These are phyloP conservation scores for Trichoderma orchidacearum DNA, from an alignment of 495 filamentous ascomycete species.

Conservation along the genomic window DNA sequence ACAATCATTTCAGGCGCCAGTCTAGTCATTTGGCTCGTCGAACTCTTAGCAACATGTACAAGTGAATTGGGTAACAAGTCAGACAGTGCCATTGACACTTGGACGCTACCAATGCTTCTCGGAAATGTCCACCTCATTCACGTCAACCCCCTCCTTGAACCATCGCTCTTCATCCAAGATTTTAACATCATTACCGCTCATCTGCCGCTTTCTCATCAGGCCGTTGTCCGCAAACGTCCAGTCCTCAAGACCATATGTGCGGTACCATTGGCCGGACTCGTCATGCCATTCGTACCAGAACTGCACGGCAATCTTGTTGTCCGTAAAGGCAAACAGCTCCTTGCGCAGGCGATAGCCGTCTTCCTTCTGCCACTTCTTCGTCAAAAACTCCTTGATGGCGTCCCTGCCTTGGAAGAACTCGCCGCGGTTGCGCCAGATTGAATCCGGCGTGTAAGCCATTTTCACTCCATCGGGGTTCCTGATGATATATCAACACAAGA, in stretches of 20 bases:
- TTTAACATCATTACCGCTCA: slow-evolving; percentile 82
- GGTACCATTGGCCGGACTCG: slow-evolving; percentile 65
- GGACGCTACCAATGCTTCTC: slow-evolving; percentile 74
- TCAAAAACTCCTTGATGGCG: slow-evolving; percentile 58
- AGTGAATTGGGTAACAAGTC: too few species aligned
- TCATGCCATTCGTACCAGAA: slow-evolving; percentile 92
- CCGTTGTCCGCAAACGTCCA: slow-evolving; percentile 80
- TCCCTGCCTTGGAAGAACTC: slow-evolving; percentile 57
- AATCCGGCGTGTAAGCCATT: slow-evolving; percentile 59
- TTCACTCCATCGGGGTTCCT: slow-evolving; percentile 53
- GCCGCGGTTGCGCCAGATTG: slow-evolving; percentile 73
- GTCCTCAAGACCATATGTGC: slow-evolving; percentile 82
- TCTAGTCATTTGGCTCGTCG: too few species aligned
- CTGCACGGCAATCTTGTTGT: slow-evolving; percentile 69
- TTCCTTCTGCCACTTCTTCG: slow-evolving; percentile 65
- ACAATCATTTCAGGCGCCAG: too few species aligned
- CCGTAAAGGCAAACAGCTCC: slow-evolving; percentile 69
- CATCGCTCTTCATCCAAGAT: slow-evolving; percentile 50
- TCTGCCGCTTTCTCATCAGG: slow-evolving; percentile 74
- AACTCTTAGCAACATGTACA: too few species aligned
- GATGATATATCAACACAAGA: too few species aligned
- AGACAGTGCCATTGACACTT: too few species aligned
- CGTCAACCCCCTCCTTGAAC: slow-evolving; percentile 60
- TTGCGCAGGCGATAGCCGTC: slow-evolving; percentile 66
- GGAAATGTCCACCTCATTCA: slow-evolving; percentile 55